phyloP scores from a whole-genome alignment of 176 grass and related monocot species.

The Triticum urartu region DNA sequence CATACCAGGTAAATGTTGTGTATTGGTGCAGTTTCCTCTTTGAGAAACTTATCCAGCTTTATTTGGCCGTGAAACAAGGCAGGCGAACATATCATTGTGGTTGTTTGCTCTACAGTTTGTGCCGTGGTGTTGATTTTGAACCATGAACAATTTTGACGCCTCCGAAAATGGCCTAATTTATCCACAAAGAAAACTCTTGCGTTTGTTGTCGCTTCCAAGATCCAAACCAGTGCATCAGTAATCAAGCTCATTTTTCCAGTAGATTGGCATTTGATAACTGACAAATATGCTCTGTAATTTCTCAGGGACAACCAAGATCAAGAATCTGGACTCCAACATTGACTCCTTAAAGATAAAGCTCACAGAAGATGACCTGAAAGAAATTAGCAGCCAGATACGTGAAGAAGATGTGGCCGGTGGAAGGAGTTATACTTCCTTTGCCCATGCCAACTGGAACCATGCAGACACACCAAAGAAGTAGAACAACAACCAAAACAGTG shows the following conservation, averaged over 20 bases:
- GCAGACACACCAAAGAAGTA: conserved; percentile 57
- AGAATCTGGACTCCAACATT: conserved; percentile 68
- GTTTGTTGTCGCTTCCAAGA: neutral
- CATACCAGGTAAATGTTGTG: no score
- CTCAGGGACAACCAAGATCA: conserved; percentile 70
- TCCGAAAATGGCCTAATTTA: no score
- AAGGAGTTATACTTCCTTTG: conserved; percentile 37
- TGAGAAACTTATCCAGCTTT: no score
- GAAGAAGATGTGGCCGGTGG: conserved; percentile 56
- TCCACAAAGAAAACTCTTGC: no score
- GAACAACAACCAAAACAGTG: neutral
- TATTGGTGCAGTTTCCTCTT: no score
- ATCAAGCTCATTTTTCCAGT: neutral
- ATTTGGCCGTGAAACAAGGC: no score
- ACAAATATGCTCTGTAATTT: neutral
- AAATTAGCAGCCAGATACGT: conserved; percentile 46
- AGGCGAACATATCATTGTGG: no score
- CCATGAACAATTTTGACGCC: no score
- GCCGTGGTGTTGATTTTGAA: no score
- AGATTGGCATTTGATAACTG: conserved; percentile 18
- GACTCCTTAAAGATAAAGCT: conserved; percentile 56
- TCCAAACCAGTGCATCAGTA: neutral
- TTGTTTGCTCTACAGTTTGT: no score
- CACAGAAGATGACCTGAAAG: conserved; percentile 51
- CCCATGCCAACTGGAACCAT: neutral